Conservation (phyloP, 177 flowering plant genomes). For the Viscum album region DNA sequence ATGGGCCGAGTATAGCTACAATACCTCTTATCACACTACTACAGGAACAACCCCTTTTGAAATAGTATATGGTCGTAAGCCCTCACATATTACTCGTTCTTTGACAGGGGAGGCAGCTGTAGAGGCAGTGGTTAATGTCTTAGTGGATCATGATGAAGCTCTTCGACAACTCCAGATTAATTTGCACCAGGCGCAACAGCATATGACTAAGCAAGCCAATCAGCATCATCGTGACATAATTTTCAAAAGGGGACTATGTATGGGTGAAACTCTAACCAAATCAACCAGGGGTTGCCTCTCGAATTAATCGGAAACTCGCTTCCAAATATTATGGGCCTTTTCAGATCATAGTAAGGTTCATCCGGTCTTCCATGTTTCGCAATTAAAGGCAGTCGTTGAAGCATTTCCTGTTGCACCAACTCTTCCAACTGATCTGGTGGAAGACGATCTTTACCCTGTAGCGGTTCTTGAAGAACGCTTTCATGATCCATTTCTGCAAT, state of each 20-base stretch:
- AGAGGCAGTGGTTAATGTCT: neutral
- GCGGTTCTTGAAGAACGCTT: no score
- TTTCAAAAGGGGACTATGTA: neutral
- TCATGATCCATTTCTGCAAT: neutral
- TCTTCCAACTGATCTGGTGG: neutral
- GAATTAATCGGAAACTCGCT: no score
- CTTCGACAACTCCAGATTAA: neutral
- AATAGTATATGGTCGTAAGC: neutral
- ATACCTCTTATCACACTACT: neutral
- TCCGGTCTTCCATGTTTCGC: neutral
- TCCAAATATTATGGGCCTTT: no score
- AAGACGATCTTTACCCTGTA: neutral
- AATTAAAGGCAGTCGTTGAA: neutral
- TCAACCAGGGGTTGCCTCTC: neutral
- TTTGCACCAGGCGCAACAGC: neutral
- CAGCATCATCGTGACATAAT: neutral
- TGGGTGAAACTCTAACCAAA: neutral
- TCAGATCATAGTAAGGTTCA: neutral
- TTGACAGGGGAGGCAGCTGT: neutral
- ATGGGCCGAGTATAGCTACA: conserved; percentile 5
- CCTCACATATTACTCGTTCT: neutral
- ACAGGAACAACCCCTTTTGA: neutral
- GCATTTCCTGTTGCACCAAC: neutral
- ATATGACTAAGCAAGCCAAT: neutral
- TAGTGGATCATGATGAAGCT: neutral